phyloP scores from a whole-genome alignment of 1,139 yeast species.

The Yamadazyma triangularis region DNA sequence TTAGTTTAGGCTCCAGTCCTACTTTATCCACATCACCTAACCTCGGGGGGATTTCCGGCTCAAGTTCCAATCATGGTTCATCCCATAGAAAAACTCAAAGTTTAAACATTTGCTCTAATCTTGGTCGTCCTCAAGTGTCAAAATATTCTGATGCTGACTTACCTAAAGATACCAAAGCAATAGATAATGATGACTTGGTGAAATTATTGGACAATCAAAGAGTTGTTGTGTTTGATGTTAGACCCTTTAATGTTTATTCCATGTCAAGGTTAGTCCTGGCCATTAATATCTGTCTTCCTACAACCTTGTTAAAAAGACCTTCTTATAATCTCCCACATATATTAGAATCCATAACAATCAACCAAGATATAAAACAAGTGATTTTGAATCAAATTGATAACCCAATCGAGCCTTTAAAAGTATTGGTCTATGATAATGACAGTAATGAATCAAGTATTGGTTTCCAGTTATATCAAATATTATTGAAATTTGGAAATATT shows the following conservation, averaged over 20 bases:
- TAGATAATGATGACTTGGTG: neutral
- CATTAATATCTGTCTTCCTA: conserved; percentile 37
- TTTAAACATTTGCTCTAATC: neutral
- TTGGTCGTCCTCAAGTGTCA: neutral
- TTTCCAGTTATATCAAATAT: conserved; percentile 36
- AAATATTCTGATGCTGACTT: neutral
- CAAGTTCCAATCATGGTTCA: neutral
- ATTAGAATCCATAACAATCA: conserved; percentile 24
- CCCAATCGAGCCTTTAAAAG: conserved; percentile 10
- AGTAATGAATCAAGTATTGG: conserved; percentile 26
- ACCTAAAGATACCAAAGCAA: neutral
- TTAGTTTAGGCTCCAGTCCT: conserved; percentile 9
- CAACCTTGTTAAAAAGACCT: conserved; percentile 35
- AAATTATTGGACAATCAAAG: neutral
- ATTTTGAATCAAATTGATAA: conserved; percentile 11
- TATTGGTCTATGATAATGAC: conserved; percentile 51
- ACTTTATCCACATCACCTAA: neutral
- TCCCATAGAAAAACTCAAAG: neutral
- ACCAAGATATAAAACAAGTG: conserved; percentile 13
- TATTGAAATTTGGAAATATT: conserved; percentile 31
- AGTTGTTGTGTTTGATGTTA: conserved; percentile 27
- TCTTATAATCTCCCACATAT: conserved; percentile 29
- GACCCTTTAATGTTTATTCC: conserved; percentile 34
- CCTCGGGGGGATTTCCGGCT: no score
- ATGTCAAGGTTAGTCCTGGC: conserved; percentile 24